Conservation (phyloP, 2,329 filamentous ascomycete species). For the Rutstroemia sp. region DNA sequence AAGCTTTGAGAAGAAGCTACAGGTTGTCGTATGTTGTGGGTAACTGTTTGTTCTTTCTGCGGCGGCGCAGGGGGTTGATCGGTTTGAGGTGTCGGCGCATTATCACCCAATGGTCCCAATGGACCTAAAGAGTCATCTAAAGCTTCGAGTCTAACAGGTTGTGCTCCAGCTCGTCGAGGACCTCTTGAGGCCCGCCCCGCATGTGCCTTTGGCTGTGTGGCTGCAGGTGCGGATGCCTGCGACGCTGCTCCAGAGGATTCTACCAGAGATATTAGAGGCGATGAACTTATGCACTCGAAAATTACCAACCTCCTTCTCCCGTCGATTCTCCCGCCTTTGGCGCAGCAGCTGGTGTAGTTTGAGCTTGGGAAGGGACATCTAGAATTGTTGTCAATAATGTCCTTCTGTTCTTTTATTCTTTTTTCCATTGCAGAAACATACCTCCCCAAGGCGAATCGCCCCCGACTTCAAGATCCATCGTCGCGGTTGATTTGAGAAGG, state of each 20-base stretch:
- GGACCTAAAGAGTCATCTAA: constrained; percentile 70
- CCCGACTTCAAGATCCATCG: constrained; percentile 38
- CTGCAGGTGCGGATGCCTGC: constrained; percentile 10
- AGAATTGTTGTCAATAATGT: constrained; percentile 12
- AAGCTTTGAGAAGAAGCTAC: constrained; percentile 38
- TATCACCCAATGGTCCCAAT: constrained; percentile 58
- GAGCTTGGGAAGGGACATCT: constrained; percentile 37
- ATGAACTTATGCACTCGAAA: not conserved
- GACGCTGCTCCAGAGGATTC: constrained; percentile 16
- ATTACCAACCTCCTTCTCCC: constrained; percentile 12
- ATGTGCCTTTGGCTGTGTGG: constrained; percentile 14
- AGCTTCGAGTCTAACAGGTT: constrained; percentile 71
- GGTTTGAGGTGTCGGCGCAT: constrained; percentile 28
- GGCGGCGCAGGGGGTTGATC: constrained; percentile 62
- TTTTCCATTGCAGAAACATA: constrained; percentile 24
- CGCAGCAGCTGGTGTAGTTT: constrained; percentile 20
- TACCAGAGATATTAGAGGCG: constrained; percentile 8
- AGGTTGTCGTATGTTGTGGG: constrained; percentile 44
- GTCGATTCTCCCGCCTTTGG: constrained; percentile 23
- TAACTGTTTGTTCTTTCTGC: constrained; percentile 57
- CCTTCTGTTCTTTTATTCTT: not conserved
- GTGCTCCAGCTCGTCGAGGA: constrained; percentile 58
- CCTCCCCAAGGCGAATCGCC: constrained; percentile 40
- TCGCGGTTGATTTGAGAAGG: constrained; percentile 10
- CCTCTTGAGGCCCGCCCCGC: constrained; percentile 26